Percentiles rank a stretch among this genome's conserved stretches.
Evolutionary conservation across 352 stramenopile genomes (phyloP).

Genomic region (Globisporangium parvum): DNA sequence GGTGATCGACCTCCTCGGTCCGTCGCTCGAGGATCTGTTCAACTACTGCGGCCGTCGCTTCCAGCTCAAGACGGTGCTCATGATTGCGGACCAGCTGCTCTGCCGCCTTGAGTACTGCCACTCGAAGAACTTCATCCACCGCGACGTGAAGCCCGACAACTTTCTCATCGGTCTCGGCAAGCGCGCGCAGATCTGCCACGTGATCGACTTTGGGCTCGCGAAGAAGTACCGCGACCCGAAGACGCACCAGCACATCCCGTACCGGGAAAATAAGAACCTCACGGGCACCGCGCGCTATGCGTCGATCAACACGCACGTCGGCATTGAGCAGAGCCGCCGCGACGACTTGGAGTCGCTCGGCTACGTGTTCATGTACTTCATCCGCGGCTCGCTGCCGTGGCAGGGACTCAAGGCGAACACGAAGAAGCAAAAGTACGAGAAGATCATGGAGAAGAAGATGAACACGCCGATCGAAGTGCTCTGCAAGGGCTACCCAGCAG

Average conservation of each 20-base stretch:
- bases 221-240: conserved; percentile 89
- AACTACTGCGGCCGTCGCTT: conserved; percentile 87
- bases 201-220: conserved; percentile 88
- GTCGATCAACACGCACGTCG: conserved; percentile 98
- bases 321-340: conserved; percentile 96
- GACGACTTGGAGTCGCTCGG: conserved; percentile 98
- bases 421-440: conserved; percentile 96
- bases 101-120: conserved; percentile 86
- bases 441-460: conserved; percentile 99
- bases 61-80: conserved; percentile 95
- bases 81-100: conserved; percentile 88
- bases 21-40: conserved; percentile 88
- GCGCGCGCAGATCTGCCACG: conserved; percentile 77
- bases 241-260: conserved; percentile 88
- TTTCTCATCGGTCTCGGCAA: conserved; percentile 87
- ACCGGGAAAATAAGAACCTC: conserved; percentile 88
- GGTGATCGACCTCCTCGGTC: conserved; percentile 98
- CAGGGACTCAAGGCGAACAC: conserved; percentile 96
- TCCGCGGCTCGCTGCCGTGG: conserved; percentile 94
- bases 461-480: conserved; percentile 90
- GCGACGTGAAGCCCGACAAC: conserved; percentile 89
- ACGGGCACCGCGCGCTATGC: conserved; percentile 97
- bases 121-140: conserved; percentile 88
- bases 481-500: conserved; percentile 92
- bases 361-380: conserved; percentile 94